phyloP scores from a whole-genome alignment of 1,284 basidiomycete genomes.

The Apiotrichum laibachii region DNA sequence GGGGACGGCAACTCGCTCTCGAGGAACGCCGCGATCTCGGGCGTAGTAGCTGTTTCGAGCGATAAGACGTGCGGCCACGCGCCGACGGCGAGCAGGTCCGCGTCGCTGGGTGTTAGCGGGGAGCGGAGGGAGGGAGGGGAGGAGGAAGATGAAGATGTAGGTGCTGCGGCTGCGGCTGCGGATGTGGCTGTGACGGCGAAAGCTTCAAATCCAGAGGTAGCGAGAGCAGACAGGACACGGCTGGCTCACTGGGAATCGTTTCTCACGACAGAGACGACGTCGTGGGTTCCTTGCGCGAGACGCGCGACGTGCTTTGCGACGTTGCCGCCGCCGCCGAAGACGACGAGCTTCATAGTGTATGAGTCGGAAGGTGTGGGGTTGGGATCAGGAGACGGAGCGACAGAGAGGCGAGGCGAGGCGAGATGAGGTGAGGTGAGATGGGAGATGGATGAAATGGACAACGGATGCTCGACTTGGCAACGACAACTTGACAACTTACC shows the following conservation, averaged over 20 bases:
- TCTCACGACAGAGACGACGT: conserved; percentile 63
- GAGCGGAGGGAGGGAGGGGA: too few species aligned
- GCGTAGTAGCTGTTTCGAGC: conserved; percentile 58
- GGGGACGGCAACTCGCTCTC: conserved; percentile 55
- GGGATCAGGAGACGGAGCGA: not conserved
- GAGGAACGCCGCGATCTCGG: conserved; percentile 58
- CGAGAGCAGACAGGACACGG: too few species aligned
- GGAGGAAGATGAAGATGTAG: too few species aligned
- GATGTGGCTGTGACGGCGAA: too few species aligned
- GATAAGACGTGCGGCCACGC: conserved; percentile 61
- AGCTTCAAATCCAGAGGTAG: not conserved
- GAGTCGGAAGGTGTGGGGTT: not conserved
- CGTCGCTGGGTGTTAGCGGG: too few species aligned
- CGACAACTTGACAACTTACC: too few species aligned
- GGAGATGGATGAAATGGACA: too few species aligned
- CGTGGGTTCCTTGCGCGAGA: conserved; percentile 51
- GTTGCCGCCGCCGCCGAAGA: conserved; percentile 50
- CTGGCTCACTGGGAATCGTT: conserved; percentile 46
- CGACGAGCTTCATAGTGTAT: conserved; percentile 34
- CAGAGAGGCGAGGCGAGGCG: too few species aligned
- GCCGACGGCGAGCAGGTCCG: conserved; percentile 55
- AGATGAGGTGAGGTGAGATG: too few species aligned
- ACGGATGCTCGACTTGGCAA: too few species aligned
- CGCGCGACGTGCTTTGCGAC: conserved; percentile 61
- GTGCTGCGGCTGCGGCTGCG: too few species aligned